Conservation (phyloP, 2,329 filamentous ascomycete species). For the Neonectria coccinea region DNA sequence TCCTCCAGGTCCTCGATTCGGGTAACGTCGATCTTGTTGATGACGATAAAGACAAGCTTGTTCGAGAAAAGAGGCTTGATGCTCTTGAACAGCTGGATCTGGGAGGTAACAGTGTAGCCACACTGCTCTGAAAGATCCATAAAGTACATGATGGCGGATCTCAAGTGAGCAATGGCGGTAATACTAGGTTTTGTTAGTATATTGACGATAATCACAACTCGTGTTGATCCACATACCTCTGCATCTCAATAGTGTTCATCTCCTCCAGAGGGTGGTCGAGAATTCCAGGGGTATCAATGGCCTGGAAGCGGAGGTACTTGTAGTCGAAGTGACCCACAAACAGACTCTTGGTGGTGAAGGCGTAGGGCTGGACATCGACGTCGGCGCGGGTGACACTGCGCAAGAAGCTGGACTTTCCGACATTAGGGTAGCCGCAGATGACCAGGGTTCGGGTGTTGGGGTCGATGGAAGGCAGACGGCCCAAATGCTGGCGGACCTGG, state of each 20-base stretch:
- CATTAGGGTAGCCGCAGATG: constrained; percentile 97
- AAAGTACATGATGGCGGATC: constrained; percentile 96
- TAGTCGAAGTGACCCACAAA: constrained; percentile 99
- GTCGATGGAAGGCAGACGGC: constrained; percentile 97
- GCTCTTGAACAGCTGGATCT: constrained; percentile 94
- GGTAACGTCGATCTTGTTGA: constrained; percentile 98
- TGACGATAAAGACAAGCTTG: constrained; percentile 94
- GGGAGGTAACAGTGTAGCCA: constrained; percentile 91
- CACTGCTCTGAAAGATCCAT: constrained; percentile 98
- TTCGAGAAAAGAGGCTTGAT: constrained; percentile 98
- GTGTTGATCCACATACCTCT: constrained; percentile 57
- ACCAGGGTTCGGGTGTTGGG: constrained; percentile 96
- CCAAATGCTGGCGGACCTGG: constrained; percentile 91
- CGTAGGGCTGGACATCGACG: constrained; percentile 97
- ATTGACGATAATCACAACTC: no score
- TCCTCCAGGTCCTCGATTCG: constrained; percentile 87
- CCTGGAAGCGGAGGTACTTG: constrained; percentile 74
- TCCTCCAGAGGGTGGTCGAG: constrained; percentile 97
- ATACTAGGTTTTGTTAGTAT: constrained; percentile 66
- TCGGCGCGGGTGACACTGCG: constrained; percentile 93
- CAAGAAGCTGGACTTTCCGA: constrained; percentile 96
- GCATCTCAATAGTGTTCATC: constrained; percentile 99
- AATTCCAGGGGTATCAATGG: constrained; percentile 98
- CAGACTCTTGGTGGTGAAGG: constrained; percentile 97
- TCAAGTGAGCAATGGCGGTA: constrained; percentile 95